Evolutionary conservation across 768 basidiomycete genomes (phyloP), one percentile per base, ranked within the genome.

Genomic region (Pilatotrama ljubarskyi): DNA sequence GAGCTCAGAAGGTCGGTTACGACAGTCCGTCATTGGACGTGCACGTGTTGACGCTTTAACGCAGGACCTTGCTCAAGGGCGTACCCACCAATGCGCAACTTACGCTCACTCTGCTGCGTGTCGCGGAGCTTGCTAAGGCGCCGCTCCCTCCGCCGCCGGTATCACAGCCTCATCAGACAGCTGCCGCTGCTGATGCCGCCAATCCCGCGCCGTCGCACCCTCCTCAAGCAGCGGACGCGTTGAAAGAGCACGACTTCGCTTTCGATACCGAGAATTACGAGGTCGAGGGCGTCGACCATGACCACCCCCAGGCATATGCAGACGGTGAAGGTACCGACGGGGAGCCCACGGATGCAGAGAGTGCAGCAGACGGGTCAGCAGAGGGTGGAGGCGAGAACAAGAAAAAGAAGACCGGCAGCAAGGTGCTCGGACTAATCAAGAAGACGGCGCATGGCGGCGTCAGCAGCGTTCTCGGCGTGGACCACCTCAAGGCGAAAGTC

Each of bases 31-130:
- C 40, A 20, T 14, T 18, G 29, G 9, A 13, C 25, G 3, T 2
- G 17, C 22, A 18, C 5, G 14, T 46, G 17, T 35, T 43, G 25
- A 55, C 20, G 36, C 14, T 17, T 18, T n/a, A n/a, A 20, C 32
- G 11, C 43, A 75, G 74, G 44, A 70, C 77, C 11, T 61, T 80
- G 41, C 69, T 80, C 25, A 64, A 64, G 2, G 77, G 77, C 18
- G 76, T 76, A 0, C 79, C 79, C 9, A 79, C 78, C 42, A 78
- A 80, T 59, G 74, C 76, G 29, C 79, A 80, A 58, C 73, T 80
- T 10, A 67, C 77, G 13, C 60, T 79, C 20, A 76, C 78, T 9
- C 65, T 80, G 18, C 69, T 79, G 4, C 73, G 79, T 5, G 67
- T 78, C 24, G 78, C 73, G 5, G 79, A 80, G 61, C 67, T 58